Conservation (phyloP, 139 green algal species). For the Volvox reticuliferus region DNA sequence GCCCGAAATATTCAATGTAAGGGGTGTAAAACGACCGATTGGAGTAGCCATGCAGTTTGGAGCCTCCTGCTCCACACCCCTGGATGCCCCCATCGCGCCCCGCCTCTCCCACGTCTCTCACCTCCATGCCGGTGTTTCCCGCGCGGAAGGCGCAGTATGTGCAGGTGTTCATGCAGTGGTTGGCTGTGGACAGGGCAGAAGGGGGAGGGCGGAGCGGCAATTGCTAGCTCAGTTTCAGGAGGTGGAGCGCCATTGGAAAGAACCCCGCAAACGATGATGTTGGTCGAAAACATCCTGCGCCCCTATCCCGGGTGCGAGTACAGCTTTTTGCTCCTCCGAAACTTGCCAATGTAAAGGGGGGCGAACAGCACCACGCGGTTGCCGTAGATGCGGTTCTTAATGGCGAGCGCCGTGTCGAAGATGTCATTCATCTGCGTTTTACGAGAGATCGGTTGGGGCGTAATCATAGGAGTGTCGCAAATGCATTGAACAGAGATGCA, state of each 20-base stretch:
- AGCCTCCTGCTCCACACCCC: not conserved
- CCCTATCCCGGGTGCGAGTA: no score
- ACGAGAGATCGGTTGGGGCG: not conserved
- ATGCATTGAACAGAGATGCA: no score
- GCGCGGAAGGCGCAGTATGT: constrained; percentile 80
- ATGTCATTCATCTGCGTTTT: constrained; percentile 63
- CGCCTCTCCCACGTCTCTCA: no score
- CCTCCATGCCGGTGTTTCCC: constrained; percentile 68
- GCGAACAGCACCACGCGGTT: constrained; percentile 86
- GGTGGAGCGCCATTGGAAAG: not conserved
- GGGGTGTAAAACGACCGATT: no score
- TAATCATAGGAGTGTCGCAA: no score
- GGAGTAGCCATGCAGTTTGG: not conserved
- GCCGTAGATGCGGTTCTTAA: constrained; percentile 83
- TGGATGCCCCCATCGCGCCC: not conserved
- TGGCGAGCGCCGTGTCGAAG: constrained; percentile 77
- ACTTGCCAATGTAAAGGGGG: constrained; percentile 70
- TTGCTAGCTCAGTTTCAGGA: not conserved
- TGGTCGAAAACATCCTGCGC: no score
- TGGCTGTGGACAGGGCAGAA: constrained; percentile 51
- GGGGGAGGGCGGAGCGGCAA: not conserved
- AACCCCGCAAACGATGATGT: no score
- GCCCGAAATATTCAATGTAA: no score
- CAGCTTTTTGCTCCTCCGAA: no score
- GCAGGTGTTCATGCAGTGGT: constrained; percentile 84